Base-by-base conservation (phyloP, 169 alveolate species). In the Eimeria maxima region DNA sequence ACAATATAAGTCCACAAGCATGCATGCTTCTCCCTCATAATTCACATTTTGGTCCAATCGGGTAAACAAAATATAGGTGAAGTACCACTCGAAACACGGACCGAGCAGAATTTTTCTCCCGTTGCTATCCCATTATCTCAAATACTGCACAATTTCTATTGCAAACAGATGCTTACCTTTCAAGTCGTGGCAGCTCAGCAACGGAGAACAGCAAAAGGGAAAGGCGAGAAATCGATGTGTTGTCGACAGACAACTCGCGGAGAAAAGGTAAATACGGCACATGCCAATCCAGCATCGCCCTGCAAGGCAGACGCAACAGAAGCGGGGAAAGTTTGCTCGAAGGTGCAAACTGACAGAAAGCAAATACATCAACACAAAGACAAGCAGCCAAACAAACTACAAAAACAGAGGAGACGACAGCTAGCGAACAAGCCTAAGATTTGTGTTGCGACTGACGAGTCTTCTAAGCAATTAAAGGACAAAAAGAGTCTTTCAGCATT, bases 201-300 rank as follows among this genome's bases (percentile, higher is more conserved):
- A 81, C 71, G 45, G 90, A 81, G 45, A 81, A 63, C 18, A 81
- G 90, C 50, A 81, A 33, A 11, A 81, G 90, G 4, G 90, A 81
- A 47, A 81, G 90, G 16, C 3, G 33, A 4, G 90, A 45, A 18
- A 81, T 81, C 5, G 50, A 45, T 24, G 69, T 81, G 14, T 22
- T 45, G 33, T 29, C 11, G 24, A 81, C 10, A 1, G 24, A 8
- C 71, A 81, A n/a, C 11, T 7, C 14, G 1, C 90, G 90, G 8
- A 81, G 90, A 50, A 33, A 50, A 63, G 90, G 90, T 38, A 81
- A 50, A 50, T 47, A 81, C 18, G 90, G 90, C 71, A 81, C 44
- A 22, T 81, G 90, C 90, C 90, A 81, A 22, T 81, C 71, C 44
- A 81, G 71, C 90, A 81, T 44, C 90, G 71, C 2, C 47, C 90